These are phyloP conservation scores for Rhizoclosmatium globosum DNA, from an alignment of 192 early-diverging fungal species.

Conservation along the genomic window DNA sequence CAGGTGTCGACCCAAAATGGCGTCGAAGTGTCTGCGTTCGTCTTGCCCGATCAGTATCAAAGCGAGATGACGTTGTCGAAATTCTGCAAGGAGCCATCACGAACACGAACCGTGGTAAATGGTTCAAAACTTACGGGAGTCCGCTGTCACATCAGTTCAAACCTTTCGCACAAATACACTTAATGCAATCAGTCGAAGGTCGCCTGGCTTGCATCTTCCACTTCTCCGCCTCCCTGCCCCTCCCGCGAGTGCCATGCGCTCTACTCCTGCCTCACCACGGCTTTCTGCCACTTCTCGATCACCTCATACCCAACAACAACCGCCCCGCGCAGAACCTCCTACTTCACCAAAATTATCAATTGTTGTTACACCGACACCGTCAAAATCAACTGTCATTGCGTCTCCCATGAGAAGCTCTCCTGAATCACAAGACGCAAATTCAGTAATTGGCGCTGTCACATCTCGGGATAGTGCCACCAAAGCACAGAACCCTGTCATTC, in stretches of 20 bases:
- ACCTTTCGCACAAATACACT: background rate
- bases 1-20: conserved; percentile 16
- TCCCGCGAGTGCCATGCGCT: too few species aligned
- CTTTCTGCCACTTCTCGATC: too few species aligned
- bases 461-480: background rate
- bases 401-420: background rate
- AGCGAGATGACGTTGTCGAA: background rate
- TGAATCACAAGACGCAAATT: background rate
- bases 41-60: background rate
- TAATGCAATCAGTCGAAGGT: too few species aligned
- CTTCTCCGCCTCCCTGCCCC: too few species aligned
- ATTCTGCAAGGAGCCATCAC: conserved; percentile 4
- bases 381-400: background rate
- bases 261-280: too few species aligned
- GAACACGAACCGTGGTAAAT: conserved; percentile 22
- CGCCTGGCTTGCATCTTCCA: too few species aligned
- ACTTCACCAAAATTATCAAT: background rate
- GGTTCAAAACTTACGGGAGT: conserved; percentile 5
- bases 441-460: background rate
- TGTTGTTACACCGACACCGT: background rate
- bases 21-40: background rate
- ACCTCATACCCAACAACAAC: background rate
- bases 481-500: background rate
- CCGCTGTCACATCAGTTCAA: background rate
- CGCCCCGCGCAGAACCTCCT: background rate